Evolutionary conservation across 108 stramenopile species (phyloP), one percentile per base, ranked within the genome.

Genomic region (Nitzschia putrida): DNA sequence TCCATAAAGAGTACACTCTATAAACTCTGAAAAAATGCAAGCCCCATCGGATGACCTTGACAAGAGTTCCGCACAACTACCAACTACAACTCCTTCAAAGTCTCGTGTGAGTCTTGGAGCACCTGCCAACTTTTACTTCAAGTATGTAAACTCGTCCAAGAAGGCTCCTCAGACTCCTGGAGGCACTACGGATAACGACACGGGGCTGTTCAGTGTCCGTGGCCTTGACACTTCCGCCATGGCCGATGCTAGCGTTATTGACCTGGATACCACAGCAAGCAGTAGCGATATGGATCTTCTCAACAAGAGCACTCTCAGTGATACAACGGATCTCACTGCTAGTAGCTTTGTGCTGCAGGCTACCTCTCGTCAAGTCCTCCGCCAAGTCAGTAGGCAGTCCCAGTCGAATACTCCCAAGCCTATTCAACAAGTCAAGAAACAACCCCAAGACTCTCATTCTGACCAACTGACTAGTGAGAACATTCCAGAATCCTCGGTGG

Each of bases 291-390:
- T 10, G 29, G 74, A 75, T 53, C 40, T 79, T 44, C 43, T 80
- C 49, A 86, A 86, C 64, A 77, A 75, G 53, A 80, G 76, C 24
- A 77, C 77, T 12, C 64, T 88, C 63, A 90, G 89, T 52, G 92
- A 93, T 56, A 89, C 92, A 14, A 89, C 89, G 25, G 92, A 93
- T 65, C 64, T 90, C 40, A 85, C 84, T 8, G 88, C 92, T 18
- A 80, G 78, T 9, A 93, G 85, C 58, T 93, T 93, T 76, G 81
- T 93, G 23, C 50, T 76, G 21, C 71, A 56, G 44, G 66, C 83
- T 3, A 73, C 64, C n/a, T 83, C 82, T 22, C 53, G 67, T 16
- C 54, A 54, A 68, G 51, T 53, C 4, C 40, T 68, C 39, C 53
- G 54, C 24, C 61, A 53, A 24, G 38, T 24, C 1, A 66, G 29